These are phyloP conservation scores for Dictyophora rubrovolvata DNA, from an alignment of 768 basidiomycete genomes.

Conservation along the genomic window DNA sequence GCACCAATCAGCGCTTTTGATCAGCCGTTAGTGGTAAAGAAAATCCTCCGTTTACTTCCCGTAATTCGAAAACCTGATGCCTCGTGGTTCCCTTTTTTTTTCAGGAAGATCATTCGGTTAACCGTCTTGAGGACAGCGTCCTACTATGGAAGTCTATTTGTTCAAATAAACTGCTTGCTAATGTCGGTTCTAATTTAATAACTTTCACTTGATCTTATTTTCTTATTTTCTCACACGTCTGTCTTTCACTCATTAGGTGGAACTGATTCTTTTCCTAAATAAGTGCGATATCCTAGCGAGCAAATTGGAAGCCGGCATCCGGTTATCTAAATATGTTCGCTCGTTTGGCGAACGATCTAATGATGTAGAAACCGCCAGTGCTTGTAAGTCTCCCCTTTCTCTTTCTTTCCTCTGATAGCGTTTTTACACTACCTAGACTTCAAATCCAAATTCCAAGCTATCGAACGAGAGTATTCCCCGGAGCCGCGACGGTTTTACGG, in stretches of 20 bases:
- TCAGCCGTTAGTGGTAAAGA: constrained; percentile 30
- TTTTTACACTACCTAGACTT: constrained; percentile 2
- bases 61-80: neutral
- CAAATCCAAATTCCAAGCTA: constrained; percentile 43
- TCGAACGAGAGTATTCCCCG: constrained; percentile 68
- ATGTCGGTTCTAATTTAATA: constrained; percentile 20
- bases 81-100: neutral
- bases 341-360: constrained; percentile 62
- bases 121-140: constrained; percentile 61
- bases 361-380: constrained; percentile 55
- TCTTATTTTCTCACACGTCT: neutral
- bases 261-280: constrained; percentile 73
- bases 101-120: constrained; percentile 39
- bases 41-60: neutral
- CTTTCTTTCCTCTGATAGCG: neutral
- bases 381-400: constrained; percentile 36
- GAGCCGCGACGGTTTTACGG: constrained; percentile 67
- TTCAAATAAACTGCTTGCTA: constrained; percentile 57
- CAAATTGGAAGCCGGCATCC: constrained; percentile 57
- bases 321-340: constrained; percentile 56
- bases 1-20: constrained; percentile 52
- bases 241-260: constrained; percentile 23
- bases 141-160: constrained; percentile 67
- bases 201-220: neutral
- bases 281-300: constrained; percentile 66